Evolutionary conservation across 2,329 filamentous ascomycete genomes (phyloP), one percentile per base, ranked within the genome.

Genomic region (Dryadomyces quercus-mongolicae): DNA sequence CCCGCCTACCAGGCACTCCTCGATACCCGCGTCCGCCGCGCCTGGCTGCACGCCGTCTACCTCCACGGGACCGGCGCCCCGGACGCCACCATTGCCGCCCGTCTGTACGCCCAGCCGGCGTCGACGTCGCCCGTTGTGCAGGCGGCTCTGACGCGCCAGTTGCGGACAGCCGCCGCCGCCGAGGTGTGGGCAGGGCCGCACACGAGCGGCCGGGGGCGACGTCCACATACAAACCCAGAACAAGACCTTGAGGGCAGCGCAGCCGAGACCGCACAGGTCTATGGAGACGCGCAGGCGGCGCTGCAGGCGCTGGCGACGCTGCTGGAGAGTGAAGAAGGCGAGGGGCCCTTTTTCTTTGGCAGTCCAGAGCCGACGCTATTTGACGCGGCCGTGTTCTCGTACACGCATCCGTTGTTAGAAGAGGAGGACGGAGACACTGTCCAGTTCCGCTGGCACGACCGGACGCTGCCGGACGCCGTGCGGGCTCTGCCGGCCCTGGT

Each of bases 31-130:
- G 80, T 98, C 74, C 85, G 91, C 59, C 85, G 84, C 68, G 91
- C 91, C 56, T 97, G 90, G 89, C 80, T 97, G 10, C 86, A 92
- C 68, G 76, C 83, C 47, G 75, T 97, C 56, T 97, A 97, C 73
- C 73, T 97, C 31, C 42, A 53, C 25, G 7, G 9, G 8, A 6
- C 13, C 45, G 77, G 83, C 50, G 75, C 78, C 1, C 61, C 71
- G 25, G 93, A 94, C 68, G 79, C 81, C 47, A 60, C 76, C 12
- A 80, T 96, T 53, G 84, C 91, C 18, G 70, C 77, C 36, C 71
- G 70, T 1, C 80, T 94, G 51, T 95, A 96, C 70, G 78, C 94
- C 61, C 62, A 73, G 2, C 78, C 84, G 1, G 78, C 80, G 4
- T 77, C 77, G 1, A 71, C 75, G 2, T 84, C 82, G 51, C 61